Evolutionary conservation across 805 yeast genomes (phyloP).

Genomic region (Tetrapisispora nanseiensis): DNA sequence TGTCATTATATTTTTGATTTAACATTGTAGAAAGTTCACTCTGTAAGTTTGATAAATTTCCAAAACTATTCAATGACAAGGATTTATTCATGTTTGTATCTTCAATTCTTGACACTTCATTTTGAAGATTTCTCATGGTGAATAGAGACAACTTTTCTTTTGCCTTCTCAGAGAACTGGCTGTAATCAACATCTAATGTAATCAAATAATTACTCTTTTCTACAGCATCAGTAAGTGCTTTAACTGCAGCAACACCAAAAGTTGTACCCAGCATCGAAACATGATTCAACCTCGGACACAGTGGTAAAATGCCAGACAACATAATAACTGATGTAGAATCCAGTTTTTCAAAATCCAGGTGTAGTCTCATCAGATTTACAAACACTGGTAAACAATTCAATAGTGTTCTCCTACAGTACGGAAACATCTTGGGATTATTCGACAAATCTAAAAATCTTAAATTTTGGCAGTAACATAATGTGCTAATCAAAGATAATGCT

Average conservation of each 20-base stretch:
- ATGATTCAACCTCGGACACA: constrained; percentile 54
- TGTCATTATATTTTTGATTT: constrained; percentile 29
- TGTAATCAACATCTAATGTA: constrained; percentile 57
- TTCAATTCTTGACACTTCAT: constrained; percentile 31
- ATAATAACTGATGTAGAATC: constrained; percentile 43
- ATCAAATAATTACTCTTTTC: constrained; percentile 52
- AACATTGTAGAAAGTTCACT: constrained; percentile 34
- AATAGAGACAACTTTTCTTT: constrained; percentile 64
- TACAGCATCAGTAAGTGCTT: constrained; percentile 59
- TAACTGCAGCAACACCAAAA: constrained; percentile 50
- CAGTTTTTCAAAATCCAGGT: constrained; percentile 59
- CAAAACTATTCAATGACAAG: neutral
- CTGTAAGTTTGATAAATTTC: constrained; percentile 51
- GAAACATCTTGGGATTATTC: constrained; percentile 66
- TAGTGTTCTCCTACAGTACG: constrained; percentile 43
- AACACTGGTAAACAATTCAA: constrained; percentile 57
- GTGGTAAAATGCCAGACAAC: constrained; percentile 67
- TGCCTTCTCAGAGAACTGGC: constrained; percentile 44
- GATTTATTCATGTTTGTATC: constrained; percentile 1
- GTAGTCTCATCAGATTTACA: constrained; percentile 52
- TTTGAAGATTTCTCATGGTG: constrained; percentile 75
- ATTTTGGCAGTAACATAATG: constrained; percentile 45
- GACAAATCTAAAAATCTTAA: constrained; percentile 71
- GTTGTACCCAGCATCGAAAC: constrained; percentile 62
- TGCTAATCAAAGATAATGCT: constrained; percentile 34